These are phyloP conservation scores for Saccharomycopsis capsularis DNA, from an alignment of 805 yeast species.

Conservation along the genomic window DNA sequence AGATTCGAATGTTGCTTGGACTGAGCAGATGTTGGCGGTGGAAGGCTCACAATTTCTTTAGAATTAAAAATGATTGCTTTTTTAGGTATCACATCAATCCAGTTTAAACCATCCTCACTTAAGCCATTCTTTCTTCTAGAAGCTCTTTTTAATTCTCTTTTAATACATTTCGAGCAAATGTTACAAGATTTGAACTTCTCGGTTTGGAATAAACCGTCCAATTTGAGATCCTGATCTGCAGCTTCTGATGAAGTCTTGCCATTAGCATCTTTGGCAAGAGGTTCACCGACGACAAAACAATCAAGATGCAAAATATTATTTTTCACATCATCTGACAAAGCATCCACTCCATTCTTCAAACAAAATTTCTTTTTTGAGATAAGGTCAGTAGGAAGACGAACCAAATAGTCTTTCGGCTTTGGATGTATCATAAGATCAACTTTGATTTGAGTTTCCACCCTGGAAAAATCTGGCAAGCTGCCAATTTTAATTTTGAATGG, in stretches of 20 bases:
- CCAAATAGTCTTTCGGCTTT: constrained; percentile 62
- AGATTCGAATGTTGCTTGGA: constrained; percentile 24
- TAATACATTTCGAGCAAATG: constrained; percentile 83
- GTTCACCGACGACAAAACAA: constrained; percentile 61
- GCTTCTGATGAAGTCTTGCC: background rate
- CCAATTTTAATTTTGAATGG: constrained; percentile 46
- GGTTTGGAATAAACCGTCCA: constrained; percentile 14
- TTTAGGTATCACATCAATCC: constrained; percentile 67
- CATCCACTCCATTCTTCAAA: constrained; percentile 30
- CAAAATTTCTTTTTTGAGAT: constrained; percentile 28
- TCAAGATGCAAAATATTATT: constrained; percentile 62
- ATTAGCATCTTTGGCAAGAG: constrained; percentile 21
- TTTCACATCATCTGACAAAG: constrained; percentile 34
- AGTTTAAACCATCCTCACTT: constrained; percentile 65
- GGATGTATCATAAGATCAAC: constrained; percentile 63
- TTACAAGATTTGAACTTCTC: constrained; percentile 42
- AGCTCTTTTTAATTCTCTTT: constrained; percentile 91
- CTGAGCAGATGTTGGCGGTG: constrained; percentile 38
- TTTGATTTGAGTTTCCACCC: constrained; percentile 95
- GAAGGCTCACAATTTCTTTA: constrained; percentile 74
- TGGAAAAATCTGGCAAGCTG: constrained; percentile 70
- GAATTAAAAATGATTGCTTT: constrained; percentile 88
- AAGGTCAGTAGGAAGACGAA: constrained; percentile 59
- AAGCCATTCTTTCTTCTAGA: constrained; percentile 82
- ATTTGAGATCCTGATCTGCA: background rate